Conservation (phyloP, 208 protist species). For the Wallacemonas sp. region DNA sequence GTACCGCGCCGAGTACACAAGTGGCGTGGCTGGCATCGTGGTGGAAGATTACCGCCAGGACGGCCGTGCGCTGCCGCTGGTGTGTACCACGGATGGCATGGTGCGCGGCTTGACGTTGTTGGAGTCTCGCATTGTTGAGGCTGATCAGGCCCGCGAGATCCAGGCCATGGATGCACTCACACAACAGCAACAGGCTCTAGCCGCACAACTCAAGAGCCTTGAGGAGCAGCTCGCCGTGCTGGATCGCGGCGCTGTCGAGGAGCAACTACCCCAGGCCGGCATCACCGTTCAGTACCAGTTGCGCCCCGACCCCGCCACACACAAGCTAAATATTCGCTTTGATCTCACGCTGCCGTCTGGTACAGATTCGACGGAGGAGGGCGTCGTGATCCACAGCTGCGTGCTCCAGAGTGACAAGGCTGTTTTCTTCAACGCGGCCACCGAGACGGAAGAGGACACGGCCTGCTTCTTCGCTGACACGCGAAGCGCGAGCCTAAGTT, state of each 20-base stretch:
- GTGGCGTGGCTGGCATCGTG: conserved; percentile 79
- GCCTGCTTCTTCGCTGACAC: conserved; percentile 43
- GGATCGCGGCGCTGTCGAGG: conserved; percentile 47
- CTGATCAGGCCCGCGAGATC: conserved; percentile 53
- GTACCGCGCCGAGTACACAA: conserved; percentile 72
- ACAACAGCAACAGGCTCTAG: conserved; percentile 71
- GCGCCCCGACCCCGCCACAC: conserved; percentile 24
- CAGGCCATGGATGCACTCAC: conserved; percentile 67
- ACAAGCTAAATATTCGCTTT: conserved; percentile 43
- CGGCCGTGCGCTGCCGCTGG: conserved; percentile 71
- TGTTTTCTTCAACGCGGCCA: conserved; percentile 4
- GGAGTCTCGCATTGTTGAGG: conserved; percentile 39
- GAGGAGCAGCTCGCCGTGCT: conserved; percentile 64
- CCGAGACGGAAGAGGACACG: conserved; percentile 20
- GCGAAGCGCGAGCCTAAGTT: conserved; percentile 45
- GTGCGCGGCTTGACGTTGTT: conserved; percentile 84
- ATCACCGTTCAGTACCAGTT: conserved; percentile 41
- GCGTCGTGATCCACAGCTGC: conserved; percentile 67
- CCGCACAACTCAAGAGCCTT: conserved; percentile 68
- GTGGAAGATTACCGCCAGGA: conserved; percentile 91
- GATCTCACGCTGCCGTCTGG: conserved; percentile 7
- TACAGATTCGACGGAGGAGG: conserved; percentile 14
- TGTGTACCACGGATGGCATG: conserved; percentile 83
- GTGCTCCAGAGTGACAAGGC: conserved; percentile 59
- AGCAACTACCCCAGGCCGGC: conserved; percentile 51